Percentiles rank a stretch among this genome's conserved stretches.
phyloP scores from a whole-genome alignment of 2,329 filamentous ascomycete genomes.

The Monilinia laxa region DNA sequence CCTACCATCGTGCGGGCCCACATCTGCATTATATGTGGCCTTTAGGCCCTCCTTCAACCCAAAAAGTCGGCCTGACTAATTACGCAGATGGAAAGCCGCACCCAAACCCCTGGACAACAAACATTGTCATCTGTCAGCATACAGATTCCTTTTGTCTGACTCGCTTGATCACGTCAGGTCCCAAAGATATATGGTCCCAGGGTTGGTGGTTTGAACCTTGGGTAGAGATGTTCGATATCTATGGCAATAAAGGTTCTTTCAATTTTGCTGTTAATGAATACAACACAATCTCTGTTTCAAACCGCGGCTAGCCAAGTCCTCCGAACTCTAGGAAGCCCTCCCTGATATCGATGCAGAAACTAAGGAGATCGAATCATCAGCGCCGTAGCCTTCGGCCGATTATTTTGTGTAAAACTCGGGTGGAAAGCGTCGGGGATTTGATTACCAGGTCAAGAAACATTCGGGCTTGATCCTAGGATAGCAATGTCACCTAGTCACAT shows the following conservation, averaged over 20 bases:
- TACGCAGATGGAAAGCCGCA: not conserved
- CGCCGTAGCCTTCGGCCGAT: not conserved
- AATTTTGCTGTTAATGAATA: not conserved
- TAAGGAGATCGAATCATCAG: not conserved
- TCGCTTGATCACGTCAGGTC: not conserved
- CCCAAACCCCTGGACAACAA: not conserved
- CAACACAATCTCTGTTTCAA: not conserved
- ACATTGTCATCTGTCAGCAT: constrained; percentile 3
- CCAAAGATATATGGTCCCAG: not conserved
- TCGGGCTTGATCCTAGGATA: not conserved
- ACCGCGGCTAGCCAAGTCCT: not conserved
- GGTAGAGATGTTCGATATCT: not conserved
- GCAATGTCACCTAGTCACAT: not conserved
- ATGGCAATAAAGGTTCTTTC: constrained; percentile 1
- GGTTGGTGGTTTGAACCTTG: not conserved
- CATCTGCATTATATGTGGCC: constrained; percentile 3
- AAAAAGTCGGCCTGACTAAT: not conserved
- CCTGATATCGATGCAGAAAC: not conserved
- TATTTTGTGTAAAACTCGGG: not conserved
- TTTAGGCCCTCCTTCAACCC: not conserved
- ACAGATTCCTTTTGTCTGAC: constrained; percentile 1
- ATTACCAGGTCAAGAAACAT: not conserved
- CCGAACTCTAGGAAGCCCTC: not conserved
- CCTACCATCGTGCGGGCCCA: not conserved
- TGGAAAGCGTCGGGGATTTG: not conserved